Evolutionary conservation across 768 basidiomycete species (phyloP).

Genomic region (Gautieria morchelliformis): DNA sequence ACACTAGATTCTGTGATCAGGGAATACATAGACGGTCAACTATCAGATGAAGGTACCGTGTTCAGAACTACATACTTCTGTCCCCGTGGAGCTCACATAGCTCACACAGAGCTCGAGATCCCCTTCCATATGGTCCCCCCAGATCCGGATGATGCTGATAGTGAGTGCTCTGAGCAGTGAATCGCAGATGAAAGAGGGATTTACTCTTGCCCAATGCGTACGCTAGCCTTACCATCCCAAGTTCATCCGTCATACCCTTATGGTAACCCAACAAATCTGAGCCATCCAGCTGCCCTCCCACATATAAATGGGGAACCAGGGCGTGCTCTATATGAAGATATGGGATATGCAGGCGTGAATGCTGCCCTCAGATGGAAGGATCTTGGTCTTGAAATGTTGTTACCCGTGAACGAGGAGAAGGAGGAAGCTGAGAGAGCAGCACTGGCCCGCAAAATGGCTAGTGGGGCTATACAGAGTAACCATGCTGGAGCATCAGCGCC

Average conservation of each 20-base stretch:
- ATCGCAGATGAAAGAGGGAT: background rate
- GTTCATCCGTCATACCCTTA: slow-evolving; percentile 87
- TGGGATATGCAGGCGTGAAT: slow-evolving; percentile 62
- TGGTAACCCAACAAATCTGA: slow-evolving; percentile 74
- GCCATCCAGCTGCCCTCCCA: slow-evolving; percentile 68
- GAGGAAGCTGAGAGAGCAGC: slow-evolving; percentile 64
- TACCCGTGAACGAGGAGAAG: slow-evolving; percentile 68
- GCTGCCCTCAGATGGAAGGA: slow-evolving; percentile 73
- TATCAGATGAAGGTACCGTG: slow-evolving; percentile 63
- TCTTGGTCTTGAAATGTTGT: slow-evolving; percentile 62
- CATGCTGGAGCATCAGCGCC: background rate
- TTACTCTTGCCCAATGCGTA: slow-evolving; percentile 9
- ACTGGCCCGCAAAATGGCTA: slow-evolving; percentile 60
- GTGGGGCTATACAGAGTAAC: slow-evolving; percentile 23
- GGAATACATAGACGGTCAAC: slow-evolving; percentile 45
- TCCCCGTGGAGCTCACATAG: background rate
- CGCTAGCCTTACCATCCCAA: slow-evolving; percentile 67
- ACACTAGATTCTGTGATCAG: slow-evolving; percentile 68
- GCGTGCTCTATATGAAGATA: slow-evolving; percentile 77
- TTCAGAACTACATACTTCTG: background rate
- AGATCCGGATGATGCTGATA: slow-evolving; percentile 83
- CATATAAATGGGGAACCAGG: slow-evolving; percentile 68
- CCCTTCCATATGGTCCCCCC: slow-evolving; percentile 74
- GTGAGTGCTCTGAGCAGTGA: slow-evolving; percentile 24
- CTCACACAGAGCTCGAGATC: slow-evolving; percentile 60